Conservation (phyloP, 2,329 filamentous ascomycete genomes). For the Epichloe typhina region DNA sequence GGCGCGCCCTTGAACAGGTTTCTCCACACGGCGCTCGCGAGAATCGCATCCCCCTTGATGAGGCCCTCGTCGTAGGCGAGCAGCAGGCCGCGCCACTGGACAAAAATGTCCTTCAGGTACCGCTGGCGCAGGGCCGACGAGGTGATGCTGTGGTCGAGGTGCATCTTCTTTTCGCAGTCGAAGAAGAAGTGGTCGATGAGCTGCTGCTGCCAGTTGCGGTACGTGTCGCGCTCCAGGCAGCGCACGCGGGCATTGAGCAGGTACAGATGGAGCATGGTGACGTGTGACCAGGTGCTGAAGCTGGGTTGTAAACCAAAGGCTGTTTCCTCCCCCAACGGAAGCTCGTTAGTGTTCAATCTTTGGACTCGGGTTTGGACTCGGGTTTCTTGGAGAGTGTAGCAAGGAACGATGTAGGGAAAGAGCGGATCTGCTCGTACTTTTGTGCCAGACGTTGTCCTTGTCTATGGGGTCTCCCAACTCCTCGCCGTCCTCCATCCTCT, state of each 20-base stretch:
- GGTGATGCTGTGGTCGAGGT: slow-evolving; percentile 59
- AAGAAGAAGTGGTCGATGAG: slow-evolving; percentile 93
- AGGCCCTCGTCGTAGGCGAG: slow-evolving; percentile 77
- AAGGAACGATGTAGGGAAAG: too few relatives aligned
- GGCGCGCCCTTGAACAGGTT: slow-evolving; percentile 71
- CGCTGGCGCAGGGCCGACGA: slow-evolving; percentile 46
- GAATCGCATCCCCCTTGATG: slow-evolving; percentile 57
- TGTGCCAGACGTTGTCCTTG: slow-evolving; percentile 50
- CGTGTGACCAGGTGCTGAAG: slow-evolving; percentile 91
- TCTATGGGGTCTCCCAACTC: slow-evolving; percentile 50
- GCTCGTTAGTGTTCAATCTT: not conserved
- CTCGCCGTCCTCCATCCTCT: slow-evolving; percentile 63
- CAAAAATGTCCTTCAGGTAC: slow-evolving; percentile 76
- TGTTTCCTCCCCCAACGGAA: slow-evolving; percentile 19
- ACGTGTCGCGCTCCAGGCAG: slow-evolving; percentile 55
- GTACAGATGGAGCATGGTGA: slow-evolving; percentile 95
- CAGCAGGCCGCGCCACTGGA: slow-evolving; percentile 81
- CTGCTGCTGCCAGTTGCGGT: slow-evolving; percentile 73
- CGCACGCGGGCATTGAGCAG: slow-evolving; percentile 73
- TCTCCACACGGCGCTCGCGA: slow-evolving; percentile 79
- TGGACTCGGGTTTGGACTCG: not conserved
- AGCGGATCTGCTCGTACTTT: slow-evolving; percentile 37
- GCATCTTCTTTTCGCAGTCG: slow-evolving; percentile 74
- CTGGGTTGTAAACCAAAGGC: slow-evolving; percentile 70
- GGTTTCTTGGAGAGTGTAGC: too few relatives aligned